Evolutionary conservation across 176 grass and related monocot genomes (phyloP).

Genomic region (Bromus sterilis): DNA sequence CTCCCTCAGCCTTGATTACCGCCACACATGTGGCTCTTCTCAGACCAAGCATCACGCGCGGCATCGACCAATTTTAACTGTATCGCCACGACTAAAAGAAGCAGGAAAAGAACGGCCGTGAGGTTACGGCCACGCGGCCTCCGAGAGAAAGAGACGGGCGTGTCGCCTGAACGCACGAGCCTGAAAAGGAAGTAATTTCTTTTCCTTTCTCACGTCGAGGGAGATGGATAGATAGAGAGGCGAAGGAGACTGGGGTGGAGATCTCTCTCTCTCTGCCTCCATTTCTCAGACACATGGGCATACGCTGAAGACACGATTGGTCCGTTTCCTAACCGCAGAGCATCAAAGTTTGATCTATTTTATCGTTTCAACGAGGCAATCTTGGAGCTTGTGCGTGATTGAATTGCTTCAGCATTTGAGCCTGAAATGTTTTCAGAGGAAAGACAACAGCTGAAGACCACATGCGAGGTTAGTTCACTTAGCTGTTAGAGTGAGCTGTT

Average conservation of each 20-base stretch:
- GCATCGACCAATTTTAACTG: not conserved
- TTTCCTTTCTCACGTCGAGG: not conserved
- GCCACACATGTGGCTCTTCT: slow-evolving; percentile 14
- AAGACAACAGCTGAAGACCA: not conserved
- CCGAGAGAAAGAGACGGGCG: not conserved
- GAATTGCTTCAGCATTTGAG: not conserved
- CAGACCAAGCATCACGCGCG: not conserved
- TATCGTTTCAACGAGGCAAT: not conserved
- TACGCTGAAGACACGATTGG: no score
- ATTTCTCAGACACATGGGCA: not conserved
- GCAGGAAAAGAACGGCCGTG: not conserved
- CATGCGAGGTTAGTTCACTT: not conserved
- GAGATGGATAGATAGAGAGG: not conserved
- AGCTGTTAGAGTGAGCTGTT: not conserved
- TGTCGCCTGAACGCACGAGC: not conserved
- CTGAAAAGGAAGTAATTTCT: not conserved
- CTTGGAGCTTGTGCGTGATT: not conserved
- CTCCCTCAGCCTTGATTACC: not conserved
- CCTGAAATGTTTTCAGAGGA: not conserved
- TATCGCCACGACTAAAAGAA: not conserved
- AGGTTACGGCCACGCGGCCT: not conserved
- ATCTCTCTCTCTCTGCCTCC: not conserved
- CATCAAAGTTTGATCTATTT: no score
- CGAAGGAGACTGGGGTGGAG: not conserved
- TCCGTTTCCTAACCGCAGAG: no score